These are phyloP conservation scores for Cadophora malorum DNA, from an alignment of 2,329 filamentous ascomycete genomes.

Conservation along the genomic window DNA sequence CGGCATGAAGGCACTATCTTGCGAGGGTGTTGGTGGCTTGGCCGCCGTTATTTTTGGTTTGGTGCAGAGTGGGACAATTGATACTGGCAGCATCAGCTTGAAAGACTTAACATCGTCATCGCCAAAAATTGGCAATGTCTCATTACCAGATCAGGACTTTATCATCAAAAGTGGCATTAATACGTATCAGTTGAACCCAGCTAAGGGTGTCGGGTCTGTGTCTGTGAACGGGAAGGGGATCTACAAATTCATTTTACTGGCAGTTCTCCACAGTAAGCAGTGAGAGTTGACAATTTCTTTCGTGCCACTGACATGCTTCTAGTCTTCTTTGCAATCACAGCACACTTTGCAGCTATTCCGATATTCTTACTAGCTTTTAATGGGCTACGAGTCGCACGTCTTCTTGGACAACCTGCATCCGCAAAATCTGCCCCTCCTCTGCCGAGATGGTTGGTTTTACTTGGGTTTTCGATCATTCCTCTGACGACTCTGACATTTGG, in stretches of 20 bases:
- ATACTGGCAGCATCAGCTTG: conserved; percentile 21
- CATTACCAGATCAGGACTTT: conserved; percentile 25
- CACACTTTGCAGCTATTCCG: conserved; percentile 21
- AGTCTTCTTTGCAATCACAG: conserved; percentile 21
- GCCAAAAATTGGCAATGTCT: conserved; percentile 1
- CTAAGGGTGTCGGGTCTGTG: conserved; percentile 16
- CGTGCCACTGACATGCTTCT: neutral
- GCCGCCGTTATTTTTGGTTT: conserved; percentile 42
- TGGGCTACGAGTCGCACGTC: neutral
- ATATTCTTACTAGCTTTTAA: conserved; percentile 9
- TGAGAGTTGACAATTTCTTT: neutral
- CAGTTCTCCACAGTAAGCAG: conserved; percentile 20
- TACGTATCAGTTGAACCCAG: conserved; percentile 22
- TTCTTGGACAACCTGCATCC: neutral
- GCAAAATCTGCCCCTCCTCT: neutral
- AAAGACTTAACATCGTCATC: neutral
- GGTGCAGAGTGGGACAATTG: conserved; percentile 37
- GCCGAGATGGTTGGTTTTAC: neutral
- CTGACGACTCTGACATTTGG: conserved; percentile 8
- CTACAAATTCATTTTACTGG: conserved; percentile 10
- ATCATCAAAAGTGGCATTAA: conserved; percentile 23
- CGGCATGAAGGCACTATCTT: conserved; percentile 44
- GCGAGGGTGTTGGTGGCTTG: conserved; percentile 47
- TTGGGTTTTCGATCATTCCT: conserved; percentile 13
- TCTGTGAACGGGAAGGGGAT: conserved; percentile 18